These are phyloP conservation scores for Neoboletus magnificus DNA, from an alignment of 768 basidiomycete species.

Conservation along the genomic window DNA sequence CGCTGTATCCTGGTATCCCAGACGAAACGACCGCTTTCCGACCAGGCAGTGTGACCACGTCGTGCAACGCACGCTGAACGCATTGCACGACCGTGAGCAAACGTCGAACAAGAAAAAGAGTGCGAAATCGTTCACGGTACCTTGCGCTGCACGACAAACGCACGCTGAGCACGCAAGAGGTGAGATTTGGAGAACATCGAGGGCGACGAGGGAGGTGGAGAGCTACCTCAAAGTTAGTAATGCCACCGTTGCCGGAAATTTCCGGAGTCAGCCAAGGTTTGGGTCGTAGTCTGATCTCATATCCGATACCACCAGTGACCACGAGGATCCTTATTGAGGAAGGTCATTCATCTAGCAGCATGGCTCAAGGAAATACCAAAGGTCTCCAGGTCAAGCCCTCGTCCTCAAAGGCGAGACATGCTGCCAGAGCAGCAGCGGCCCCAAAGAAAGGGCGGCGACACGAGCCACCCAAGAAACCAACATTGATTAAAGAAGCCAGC, in stretches of 20 bases:
- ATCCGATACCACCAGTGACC: background rate
- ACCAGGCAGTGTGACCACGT: conserved; percentile 58
- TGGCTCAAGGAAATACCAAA: conserved; percentile 89
- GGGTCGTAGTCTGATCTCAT: background rate
- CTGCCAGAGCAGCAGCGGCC: conserved; percentile 63
- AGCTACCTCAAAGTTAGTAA: background rate
- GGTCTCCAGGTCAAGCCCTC: conserved; percentile 58
- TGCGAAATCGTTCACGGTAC: conserved; percentile 23
- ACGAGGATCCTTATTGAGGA: no score
- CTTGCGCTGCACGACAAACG: conserved; percentile 44
- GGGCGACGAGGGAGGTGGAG: conserved; percentile 13
- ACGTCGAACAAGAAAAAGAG: background rate
- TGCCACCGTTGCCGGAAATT: conserved; percentile 22
- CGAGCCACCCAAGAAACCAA: conserved; percentile 79
- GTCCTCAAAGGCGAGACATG: conserved; percentile 47
- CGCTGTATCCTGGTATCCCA: conserved; percentile 82
- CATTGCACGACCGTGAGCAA: background rate
- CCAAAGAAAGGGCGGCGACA: conserved; percentile 77
- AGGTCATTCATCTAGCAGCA: background rate
- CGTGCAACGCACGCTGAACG: conserved; percentile 68
- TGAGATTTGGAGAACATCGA: conserved; percentile 45
- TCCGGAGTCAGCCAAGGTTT: conserved; percentile 10
- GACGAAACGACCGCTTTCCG: conserved; percentile 67
- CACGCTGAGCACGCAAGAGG: conserved; percentile 52
- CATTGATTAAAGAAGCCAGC: conserved; percentile 68